Evolutionary conservation across 352 stramenopile species (phyloP), one percentile per base, ranked within the genome.

Genomic region (Pilasporangium apinafurcum): DNA sequence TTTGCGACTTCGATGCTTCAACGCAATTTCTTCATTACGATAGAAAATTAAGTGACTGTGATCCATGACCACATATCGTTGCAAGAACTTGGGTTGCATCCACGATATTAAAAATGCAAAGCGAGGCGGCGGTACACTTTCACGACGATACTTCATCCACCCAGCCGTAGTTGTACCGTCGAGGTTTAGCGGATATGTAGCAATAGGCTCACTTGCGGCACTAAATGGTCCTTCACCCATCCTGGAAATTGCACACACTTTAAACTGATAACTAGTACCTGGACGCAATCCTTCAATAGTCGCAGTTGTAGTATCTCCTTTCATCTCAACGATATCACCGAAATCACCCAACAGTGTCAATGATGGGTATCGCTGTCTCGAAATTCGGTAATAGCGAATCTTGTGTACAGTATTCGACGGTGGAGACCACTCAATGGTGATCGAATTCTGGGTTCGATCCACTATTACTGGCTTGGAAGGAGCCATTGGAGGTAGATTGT

Each of bases 191-290:
- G 81, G 44, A 39, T 82, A 77, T 10, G 78, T 94, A 17, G 67
- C 51, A 20, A 83, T 80, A 1, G 76, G 76, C 14, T 88, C 76
- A 34, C 75, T 91, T 1, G 79, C 64, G 3, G 65, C 39, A 47
- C 78, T 92, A 27, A 92, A 92, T 4, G 83, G 80, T 4, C 80
- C 83, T 65, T 95, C 83, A 7, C 83, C 83, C 80, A 92, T 92
- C 35, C 83, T 62, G 16, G 78, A 91, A 1, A 95, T 78, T 1
- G 80, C 83, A 5, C 76, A 83, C 0, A 95, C 76, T 33, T 92
- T 90, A 46, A 95, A 92, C 53, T 92, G 80, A 36, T 92, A 95
- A 33, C 62, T 79, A 0, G 80, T 86, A 37, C 78, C 83, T 5
- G 83, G 80, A 12, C 81, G 80, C 26, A 95, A 65, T 1, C 75